Evolutionary conservation across 2,329 filamentous ascomycete genomes (phyloP), one percentile per base, ranked within the genome.

Genomic region (Colletotrichum kahawae): DNA sequence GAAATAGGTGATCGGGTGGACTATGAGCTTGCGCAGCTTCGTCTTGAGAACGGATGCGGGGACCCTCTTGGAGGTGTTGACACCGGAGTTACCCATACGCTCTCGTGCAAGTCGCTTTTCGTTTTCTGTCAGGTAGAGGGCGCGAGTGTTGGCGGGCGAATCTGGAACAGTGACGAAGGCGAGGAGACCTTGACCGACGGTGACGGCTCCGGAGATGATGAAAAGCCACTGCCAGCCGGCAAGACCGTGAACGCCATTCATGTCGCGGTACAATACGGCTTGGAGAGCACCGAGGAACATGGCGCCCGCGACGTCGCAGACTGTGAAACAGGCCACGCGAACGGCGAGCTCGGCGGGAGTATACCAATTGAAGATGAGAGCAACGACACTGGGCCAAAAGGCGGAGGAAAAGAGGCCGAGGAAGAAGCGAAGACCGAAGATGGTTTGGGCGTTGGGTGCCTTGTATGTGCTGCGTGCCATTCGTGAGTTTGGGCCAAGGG

Each of bases 301-400:
- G 36, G 82, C 83, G 4, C 87, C 85, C 1, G 87, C 82, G 6
- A 87, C 85, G 64, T 86, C 86, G 4, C 83, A 84, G 5, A 85
- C 82, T 54, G 86, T 86, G 73, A 88, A 85, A 73, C 87, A 84
- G 67, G 86, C 85, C 33, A 88, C 81, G 56, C 85, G 81, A 31
- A 83, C 77, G 43, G 82, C 78, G 54, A 85, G 77, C 77, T 84
- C 83, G 76, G 85, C 84, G 21, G 87, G 83, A 0, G 87, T 88
- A 79, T 89, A 90, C 82, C 87, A 90, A 68, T 87, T 85, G 27
- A 85, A 85, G 7, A 89, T 82, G 38, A 88, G 84, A 66, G 87
- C 76, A 21, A 82, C 81, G 21, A 83, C 77, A 2, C 80, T 80
- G 2, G 82, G 81, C 77, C 81, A 84, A 5, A 81, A 83, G 13